Conservation (phyloP, 306 rosid genomes). For the Astragalus glycyphyllos region DNA sequence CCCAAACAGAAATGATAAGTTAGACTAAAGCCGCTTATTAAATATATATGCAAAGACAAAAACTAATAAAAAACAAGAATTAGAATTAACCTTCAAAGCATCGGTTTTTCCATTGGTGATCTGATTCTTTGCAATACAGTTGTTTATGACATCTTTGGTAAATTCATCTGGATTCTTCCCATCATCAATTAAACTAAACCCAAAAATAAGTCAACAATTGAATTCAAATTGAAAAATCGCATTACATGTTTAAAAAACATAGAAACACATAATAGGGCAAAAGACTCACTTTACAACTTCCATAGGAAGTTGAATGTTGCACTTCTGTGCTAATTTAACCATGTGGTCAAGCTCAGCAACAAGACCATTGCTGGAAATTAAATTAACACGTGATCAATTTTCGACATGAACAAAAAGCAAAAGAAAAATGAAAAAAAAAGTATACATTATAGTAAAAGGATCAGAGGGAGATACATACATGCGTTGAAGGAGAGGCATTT, state of each 20-base stretch:
- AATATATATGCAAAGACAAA: slow-evolving; percentile 2
- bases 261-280: slow-evolving; percentile 34
- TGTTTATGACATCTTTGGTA: slow-evolving; percentile 85
- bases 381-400: slow-evolving; percentile 17
- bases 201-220: slow-evolving; percentile 35
- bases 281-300: slow-evolving; percentile 86
- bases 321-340: slow-evolving; percentile 85
- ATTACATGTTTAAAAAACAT: slow-evolving; percentile 15
- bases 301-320: slow-evolving; percentile 95
- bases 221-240: neutral
- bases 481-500: slow-evolving; percentile 89
- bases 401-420: neutral
- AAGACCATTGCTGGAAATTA: slow-evolving; percentile 71
- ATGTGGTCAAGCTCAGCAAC: slow-evolving; percentile 85
- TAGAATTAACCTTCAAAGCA: slow-evolving; percentile 74
- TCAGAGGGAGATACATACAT: slow-evolving; percentile 59
- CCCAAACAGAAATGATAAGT: slow-evolving; percentile 42
- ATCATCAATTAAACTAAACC: slow-evolving; percentile 82
- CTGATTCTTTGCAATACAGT: slow-evolving; percentile 94
- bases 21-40: slow-evolving; percentile 28
- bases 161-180: slow-evolving; percentile 99
- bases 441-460: slow-evolving; percentile 27
- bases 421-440: neutral
- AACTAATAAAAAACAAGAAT: slow-evolving; percentile 10
- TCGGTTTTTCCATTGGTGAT: slow-evolving; percentile 91